Conservation (phyloP, 2,329 filamentous ascomycete genomes). For the Davidsoniella virescens region DNA sequence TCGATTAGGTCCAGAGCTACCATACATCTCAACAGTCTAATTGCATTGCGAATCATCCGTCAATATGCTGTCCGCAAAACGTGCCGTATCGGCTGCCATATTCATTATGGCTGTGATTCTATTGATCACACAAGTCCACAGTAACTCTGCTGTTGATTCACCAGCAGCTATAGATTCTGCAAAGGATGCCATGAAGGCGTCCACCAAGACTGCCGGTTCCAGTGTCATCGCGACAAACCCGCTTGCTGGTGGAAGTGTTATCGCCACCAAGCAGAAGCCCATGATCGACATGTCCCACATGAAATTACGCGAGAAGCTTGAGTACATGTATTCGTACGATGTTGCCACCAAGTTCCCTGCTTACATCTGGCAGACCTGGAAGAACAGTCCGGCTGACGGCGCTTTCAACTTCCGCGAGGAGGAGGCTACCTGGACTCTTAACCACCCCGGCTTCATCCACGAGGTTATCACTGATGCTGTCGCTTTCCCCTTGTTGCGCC, state of each 20-base stretch:
- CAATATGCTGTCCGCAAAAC: conserved; percentile 63
- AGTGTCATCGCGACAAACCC: conserved; percentile 16
- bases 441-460: conserved; percentile 84
- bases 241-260: conserved; percentile 9
- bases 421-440: conserved; percentile 76
- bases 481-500: conserved; percentile 61
- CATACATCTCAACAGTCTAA: neutral
- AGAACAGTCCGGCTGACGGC: conserved; percentile 59
- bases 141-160: conserved; percentile 16
- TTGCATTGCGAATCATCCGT: neutral
- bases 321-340: conserved; percentile 89
- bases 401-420: conserved; percentile 68
- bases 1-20: neutral
- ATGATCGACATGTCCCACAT: conserved; percentile 55
- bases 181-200: conserved; percentile 14
- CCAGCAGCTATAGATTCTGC: conserved; percentile 20
- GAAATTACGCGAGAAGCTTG: conserved; percentile 63
- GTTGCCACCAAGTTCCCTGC: conserved; percentile 78
- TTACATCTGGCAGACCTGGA: conserved; percentile 99
- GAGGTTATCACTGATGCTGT: conserved; percentile 92
- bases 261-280: conserved; percentile 35
- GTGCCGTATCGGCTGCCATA: conserved; percentile 55
- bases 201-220: conserved; percentile 13
- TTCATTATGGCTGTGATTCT: conserved; percentile 54
- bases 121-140: conserved; percentile 47